Evolutionary conservation across 306 rosid species (phyloP), one percentile per base, ranked within the genome.

Genomic region (Cicer bijugum): DNA sequence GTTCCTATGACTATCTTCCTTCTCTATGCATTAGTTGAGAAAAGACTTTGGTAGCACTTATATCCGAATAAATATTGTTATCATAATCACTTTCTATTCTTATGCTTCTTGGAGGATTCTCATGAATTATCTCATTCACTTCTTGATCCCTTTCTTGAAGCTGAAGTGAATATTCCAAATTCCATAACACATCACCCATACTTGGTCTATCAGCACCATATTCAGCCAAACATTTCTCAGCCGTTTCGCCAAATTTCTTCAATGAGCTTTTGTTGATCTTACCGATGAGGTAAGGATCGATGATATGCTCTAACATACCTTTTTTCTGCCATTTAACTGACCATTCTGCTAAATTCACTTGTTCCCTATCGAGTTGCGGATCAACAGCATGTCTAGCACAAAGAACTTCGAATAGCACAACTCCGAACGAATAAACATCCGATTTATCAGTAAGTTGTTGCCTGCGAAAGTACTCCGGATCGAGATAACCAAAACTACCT

Each of bases 361-460:
- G 97, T 51, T 90, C 96, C 53, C 97, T 85, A 8, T 88, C 83
- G 51, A 90, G 91, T 78, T 81, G 83, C 53, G 97, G 91, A 84
- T 92, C 96, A 40, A 92, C 93, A 44, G 97, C 98, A 12, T 92
- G 83, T 61, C 98, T 82, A 47, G 94, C 97, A 58, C 97, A 92
- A 62, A 92, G 91, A 72, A 92, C 92, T 80, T 92, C 98, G 11
- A 89, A 86, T 23, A 90, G 98, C 74, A 92, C 95, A 42, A 92
- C 96, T 33, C 97, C 98, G 63, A 90, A 92, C 12, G 98, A 92
- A 77, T 92, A 92, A 59, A 92, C 90, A 82, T 92, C 96, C 2
- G 95, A 92, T 75, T 92, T 92, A 84, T 90, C 96, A 2, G 98
- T 92, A 6, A 92, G 92, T 72, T 92, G 97, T 82, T 92, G 98